Evolutionary conservation across 495 filamentous ascomycete species (phyloP).

Genomic region (Aspergillus coremiiformis): DNA sequence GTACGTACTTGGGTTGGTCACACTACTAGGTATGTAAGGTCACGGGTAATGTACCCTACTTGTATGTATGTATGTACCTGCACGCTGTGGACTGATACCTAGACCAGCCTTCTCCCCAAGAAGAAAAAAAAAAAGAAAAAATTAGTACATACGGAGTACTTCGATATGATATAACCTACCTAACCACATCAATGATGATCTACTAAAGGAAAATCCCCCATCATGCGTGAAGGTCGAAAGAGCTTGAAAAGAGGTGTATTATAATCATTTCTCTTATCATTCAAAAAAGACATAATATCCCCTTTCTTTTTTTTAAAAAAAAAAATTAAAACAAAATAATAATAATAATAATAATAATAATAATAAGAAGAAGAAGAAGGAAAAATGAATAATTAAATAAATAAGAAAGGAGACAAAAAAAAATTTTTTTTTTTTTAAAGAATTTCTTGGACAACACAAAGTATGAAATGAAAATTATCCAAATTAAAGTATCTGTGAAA

Average conservation of each 20-base stretch:
- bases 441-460: not conserved
- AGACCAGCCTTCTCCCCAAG: not conserved
- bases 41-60: not conserved
- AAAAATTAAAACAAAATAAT: not conserved
- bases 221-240: no score
- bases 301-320: not conserved
- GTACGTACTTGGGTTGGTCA: not conserved
- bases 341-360: not conserved
- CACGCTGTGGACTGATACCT: not conserved
- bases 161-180: no score
- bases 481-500: constrained; percentile 4
- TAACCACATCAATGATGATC: no score
- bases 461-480: not conserved
- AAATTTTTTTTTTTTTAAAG: no score
- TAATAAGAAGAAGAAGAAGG: not conserved
- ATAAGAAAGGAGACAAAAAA: not conserved
- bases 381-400: not conserved
- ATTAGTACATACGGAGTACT: no score
- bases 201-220: no score
- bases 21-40: not conserved
- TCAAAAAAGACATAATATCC: not conserved
- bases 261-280: not conserved
- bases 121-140: not conserved
- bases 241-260: not conserved
- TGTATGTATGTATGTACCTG: not conserved